Percentiles rank a stretch among this genome's conserved stretches.
Conservation (phyloP, 768 basidiomycete genomes). For the Pholiota molesta region DNA sequence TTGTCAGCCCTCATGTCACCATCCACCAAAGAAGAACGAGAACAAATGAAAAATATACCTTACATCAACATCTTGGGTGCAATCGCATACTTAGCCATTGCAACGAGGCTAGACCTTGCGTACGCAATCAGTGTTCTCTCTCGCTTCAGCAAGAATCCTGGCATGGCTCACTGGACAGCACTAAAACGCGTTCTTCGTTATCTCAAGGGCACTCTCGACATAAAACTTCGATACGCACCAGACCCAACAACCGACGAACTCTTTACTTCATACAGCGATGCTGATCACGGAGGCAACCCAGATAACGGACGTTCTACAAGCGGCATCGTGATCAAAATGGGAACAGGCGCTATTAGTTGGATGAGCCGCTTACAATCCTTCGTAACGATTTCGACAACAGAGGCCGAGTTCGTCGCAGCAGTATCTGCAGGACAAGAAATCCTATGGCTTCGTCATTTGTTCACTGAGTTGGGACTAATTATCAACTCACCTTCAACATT, state of each 20-base stretch:
- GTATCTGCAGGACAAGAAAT: constrained; percentile 22
- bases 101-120: constrained; percentile 10
- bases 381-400: constrained; percentile 38
- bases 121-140: constrained; percentile 11
- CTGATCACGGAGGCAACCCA: constrained; percentile 30
- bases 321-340: constrained; percentile 36
- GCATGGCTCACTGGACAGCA: constrained; percentile 33
- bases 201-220: constrained; percentile 16
- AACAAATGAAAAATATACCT: not conserved
- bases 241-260: not conserved
- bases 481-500: too few relatives aligned
- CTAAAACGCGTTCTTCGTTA: constrained; percentile 27
- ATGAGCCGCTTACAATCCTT: constrained; percentile 13
- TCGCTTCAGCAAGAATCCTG: constrained; percentile 28
- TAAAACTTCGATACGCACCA: constrained; percentile 13
- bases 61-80: not conserved
- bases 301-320: constrained; percentile 29
- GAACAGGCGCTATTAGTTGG: constrained; percentile 20
- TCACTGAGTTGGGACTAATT: too few relatives aligned
- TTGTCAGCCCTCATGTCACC: constrained; percentile 9
- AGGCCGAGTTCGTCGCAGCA: constrained; percentile 36
- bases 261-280: constrained; percentile 26
- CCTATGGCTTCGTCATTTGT: too few relatives aligned
- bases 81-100: not conserved
- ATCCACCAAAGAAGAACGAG: not conserved